A percentile compares a stretch with the other conserved stretches of the same genome.
Conservation (phyloP, 768 basidiomycete species). For the Melanogaster broomeanus region DNA sequence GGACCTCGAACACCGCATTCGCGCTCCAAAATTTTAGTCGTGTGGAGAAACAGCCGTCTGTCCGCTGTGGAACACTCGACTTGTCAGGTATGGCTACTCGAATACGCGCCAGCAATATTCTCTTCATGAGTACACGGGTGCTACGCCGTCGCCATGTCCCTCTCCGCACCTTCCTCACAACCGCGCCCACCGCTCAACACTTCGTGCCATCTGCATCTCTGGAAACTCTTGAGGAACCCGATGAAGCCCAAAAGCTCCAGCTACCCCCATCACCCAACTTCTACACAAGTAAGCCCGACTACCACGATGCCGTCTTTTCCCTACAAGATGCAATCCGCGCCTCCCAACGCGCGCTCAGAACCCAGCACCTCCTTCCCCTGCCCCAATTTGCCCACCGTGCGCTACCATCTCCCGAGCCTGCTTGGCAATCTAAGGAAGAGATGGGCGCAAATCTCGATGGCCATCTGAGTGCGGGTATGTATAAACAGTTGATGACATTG, state of each 20-base stretch:
- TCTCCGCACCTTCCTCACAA: slow-evolving; percentile 11
- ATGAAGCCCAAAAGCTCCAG: not conserved
- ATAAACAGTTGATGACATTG: slow-evolving; percentile 61
- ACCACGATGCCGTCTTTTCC: slow-evolving; percentile 68
- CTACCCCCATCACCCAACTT: slow-evolving; percentile 73
- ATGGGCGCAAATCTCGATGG: slow-evolving; percentile 59
- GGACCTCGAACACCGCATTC: not conserved
- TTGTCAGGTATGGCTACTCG: not conserved
- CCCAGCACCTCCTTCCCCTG: slow-evolving; percentile 74
- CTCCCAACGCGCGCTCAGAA: slow-evolving; percentile 59
- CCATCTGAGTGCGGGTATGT: slow-evolving; percentile 66
- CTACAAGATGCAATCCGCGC: slow-evolving; percentile 65
- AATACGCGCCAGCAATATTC: not conserved
- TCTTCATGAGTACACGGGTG: slow-evolving; percentile 4
- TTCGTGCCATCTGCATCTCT: slow-evolving; percentile 32
- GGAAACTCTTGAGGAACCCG: slow-evolving; percentile 1
- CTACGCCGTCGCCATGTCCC: not conserved
- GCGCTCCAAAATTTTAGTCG: not conserved
- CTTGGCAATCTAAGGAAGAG: slow-evolving; percentile 69
- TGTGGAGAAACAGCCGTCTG: not conserved
- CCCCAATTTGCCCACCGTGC: slow-evolving; percentile 66
- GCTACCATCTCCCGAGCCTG: slow-evolving; percentile 56
- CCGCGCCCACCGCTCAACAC: slow-evolving; percentile 5
- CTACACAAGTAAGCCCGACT: slow-evolving; percentile 78
- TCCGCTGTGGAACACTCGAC: not conserved